phyloP scores from a whole-genome alignment of 768 basidiomycete species.

The Cystobasidium tubakii region DNA sequence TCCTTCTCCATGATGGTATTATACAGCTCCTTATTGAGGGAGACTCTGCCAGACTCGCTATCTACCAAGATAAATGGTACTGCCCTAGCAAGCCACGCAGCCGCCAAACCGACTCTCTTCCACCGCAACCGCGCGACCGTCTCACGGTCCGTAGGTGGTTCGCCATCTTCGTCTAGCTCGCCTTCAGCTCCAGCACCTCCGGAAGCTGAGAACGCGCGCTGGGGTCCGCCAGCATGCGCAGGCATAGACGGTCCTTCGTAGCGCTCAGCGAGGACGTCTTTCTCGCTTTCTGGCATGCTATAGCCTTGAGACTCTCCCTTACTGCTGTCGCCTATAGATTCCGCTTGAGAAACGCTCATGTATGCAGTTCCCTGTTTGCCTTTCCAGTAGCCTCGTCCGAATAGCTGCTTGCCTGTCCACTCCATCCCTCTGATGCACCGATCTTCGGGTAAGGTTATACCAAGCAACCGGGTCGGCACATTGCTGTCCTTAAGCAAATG shows the following conservation, averaged over 20 bases:
- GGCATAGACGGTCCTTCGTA: constrained; percentile 66
- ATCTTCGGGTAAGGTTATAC: constrained; percentile 78
- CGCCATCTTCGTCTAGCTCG: constrained; percentile 14
- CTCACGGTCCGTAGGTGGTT: background rate
- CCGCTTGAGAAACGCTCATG: background rate
- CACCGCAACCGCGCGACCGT: constrained; percentile 23
- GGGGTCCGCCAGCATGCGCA: constrained; percentile 63
- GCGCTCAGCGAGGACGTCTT: constrained; percentile 66
- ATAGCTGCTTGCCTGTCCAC: constrained; percentile 79
- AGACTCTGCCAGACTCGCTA: background rate
- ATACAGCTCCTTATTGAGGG: background rate
- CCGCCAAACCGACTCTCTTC: constrained; percentile 21
- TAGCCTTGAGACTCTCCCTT: background rate
- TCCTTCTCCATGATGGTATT: background rate
- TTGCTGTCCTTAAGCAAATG: constrained; percentile 46
- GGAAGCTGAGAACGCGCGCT: constrained; percentile 65
- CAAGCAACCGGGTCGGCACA: constrained; percentile 58
- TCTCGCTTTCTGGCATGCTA: constrained; percentile 54
- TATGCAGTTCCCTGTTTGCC: constrained; percentile 46
- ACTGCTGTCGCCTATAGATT: background rate
- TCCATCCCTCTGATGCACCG: constrained; percentile 95
- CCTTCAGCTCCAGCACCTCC: constrained; percentile 52
- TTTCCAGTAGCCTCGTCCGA: constrained; percentile 92
- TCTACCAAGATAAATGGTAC: background rate
- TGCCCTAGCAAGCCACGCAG: constrained; percentile 7